Base-by-base conservation (phyloP, 768 basidiomycete genomes). In the Tulasnella sp. region DNA sequence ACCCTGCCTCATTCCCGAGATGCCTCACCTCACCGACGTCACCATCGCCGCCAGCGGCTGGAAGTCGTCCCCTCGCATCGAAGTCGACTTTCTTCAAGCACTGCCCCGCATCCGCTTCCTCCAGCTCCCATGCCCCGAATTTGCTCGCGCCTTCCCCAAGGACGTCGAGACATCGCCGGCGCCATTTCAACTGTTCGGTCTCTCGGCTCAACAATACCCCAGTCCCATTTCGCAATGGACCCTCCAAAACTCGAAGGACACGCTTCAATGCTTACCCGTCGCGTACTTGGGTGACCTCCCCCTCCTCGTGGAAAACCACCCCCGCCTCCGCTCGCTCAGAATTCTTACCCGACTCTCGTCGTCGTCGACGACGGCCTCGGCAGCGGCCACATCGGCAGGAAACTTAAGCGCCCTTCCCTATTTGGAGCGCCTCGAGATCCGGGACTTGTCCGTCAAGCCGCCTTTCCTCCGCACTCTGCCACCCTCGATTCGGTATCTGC, bases 61-160 rank as follows among this genome's bases (percentile, higher is more conserved):
- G 67, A 70, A 70, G 37, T 70, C 67, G 15, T 70, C 67, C 37
- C 67, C 67, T 70, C 67, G 67, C 67, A 70, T 70, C 67, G 67
- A 70, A 39, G 67, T 70, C 67, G 67, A 70, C n/a, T 70, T 70
- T 20, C 67, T 70, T 16, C 67, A 39, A 20, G 37, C 67, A 16
- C 37, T 70, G 9, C 67, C 29, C 32, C 29, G 67, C 4, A 39
- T 70, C 37, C 67, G 67, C 15, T 70, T 70, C 67, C 67, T 70
- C 9, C 67, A 70, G 37, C 37, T 70, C 11, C 67, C 67, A 13
- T 70, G 67, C 67, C 67, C 67, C 3, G 67, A 70, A 39, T 39
- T 32, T 18, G 37, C 29, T 39, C 67, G 67, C 15, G 32, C 67
- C n/a, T 39, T 70, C 29, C 67, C 67, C 7, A 32, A 39, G 29